Evolutionary conservation across 106 monocot species (phyloP).

Genomic region (Narthecium ossifragum): DNA sequence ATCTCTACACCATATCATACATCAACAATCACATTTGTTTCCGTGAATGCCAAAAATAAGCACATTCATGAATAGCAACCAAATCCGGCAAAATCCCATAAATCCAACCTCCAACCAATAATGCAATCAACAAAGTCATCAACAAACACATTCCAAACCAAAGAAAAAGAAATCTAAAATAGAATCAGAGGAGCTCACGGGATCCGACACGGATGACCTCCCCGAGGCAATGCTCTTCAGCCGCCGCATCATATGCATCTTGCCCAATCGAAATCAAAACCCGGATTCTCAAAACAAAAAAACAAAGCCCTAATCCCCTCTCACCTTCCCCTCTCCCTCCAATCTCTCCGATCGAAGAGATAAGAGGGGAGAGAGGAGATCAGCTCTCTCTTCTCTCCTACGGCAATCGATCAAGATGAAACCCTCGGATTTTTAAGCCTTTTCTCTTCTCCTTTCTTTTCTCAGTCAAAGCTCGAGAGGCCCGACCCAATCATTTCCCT

Average conservation of each 20-base stretch:
- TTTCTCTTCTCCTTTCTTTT: not conserved
- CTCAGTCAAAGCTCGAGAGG: slow-evolving; percentile 6
- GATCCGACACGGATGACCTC: slow-evolving; percentile 31
- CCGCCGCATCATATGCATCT: slow-evolving; percentile 52
- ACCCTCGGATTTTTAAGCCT: too few relatives aligned
- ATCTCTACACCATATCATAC: not conserved
- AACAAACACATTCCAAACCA: not conserved
- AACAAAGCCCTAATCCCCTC: slow-evolving; percentile 1
- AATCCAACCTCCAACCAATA: too few relatives aligned
- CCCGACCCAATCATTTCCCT: slow-evolving; percentile 5
- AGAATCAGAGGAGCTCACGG: slow-evolving; percentile 6
- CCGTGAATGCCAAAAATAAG: too few relatives aligned
- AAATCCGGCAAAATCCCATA: not conserved
- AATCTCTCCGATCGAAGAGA: not conserved
- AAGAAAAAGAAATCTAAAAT: not conserved
- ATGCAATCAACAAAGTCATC: too few relatives aligned
- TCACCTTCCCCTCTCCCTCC: not conserved
- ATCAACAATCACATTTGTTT: not conserved
- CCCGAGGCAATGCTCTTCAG: slow-evolving; percentile 50
- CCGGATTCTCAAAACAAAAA: not conserved
- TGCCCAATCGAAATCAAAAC: slow-evolving; percentile 2
- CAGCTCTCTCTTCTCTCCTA: not conserved
- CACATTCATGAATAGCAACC: not conserved
- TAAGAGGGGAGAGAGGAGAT: not conserved
- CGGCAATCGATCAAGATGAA: too few relatives aligned